Conservation (phyloP, 2,329 filamentous ascomycete genomes). For the Berkeleyomyces basicola region DNA sequence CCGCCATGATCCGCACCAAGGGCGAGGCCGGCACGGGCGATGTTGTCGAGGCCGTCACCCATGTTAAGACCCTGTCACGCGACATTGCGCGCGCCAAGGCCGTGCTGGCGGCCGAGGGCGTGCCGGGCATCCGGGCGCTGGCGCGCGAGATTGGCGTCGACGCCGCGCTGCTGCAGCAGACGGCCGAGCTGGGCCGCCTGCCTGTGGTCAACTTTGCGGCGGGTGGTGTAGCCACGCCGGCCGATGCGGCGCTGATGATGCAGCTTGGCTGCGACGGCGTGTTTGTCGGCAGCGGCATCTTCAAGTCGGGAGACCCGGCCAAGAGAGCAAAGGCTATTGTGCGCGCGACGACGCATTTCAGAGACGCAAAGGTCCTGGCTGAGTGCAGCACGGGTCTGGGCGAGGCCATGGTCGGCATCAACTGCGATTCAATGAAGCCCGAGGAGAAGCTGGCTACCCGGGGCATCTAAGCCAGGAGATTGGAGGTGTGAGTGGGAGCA, state of each 20-base stretch:
- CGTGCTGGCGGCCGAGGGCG: constrained; percentile 43
- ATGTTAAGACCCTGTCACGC: constrained; percentile 78
- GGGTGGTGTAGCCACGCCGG: constrained; percentile 97
- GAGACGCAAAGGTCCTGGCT: constrained; percentile 68
- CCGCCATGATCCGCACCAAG: constrained; percentile 98
- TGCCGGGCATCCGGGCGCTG: constrained; percentile 44
- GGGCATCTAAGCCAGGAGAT: constrained; percentile 48
- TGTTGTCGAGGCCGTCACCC: constrained; percentile 87
- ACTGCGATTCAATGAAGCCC: constrained; percentile 60
- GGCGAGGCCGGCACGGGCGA: constrained; percentile 95
- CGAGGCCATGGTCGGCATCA: constrained; percentile 97
- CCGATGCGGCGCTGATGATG: constrained; percentile 95
- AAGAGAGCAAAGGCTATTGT: constrained; percentile 91
- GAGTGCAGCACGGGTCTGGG: constrained; percentile 77
- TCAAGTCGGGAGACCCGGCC: constrained; percentile 84
- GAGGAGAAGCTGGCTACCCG: constrained; percentile 69
- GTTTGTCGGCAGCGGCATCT: constrained; percentile 92
- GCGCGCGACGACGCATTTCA: constrained; percentile 79
- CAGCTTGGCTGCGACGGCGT: constrained; percentile 95
- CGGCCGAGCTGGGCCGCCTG: constrained; percentile 69
- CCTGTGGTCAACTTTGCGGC: constrained; percentile 97
- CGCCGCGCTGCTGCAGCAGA: constrained; percentile 65
- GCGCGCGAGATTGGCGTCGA: constrained; percentile 71
- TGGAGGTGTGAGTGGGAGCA: not conserved
- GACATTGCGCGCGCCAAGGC: constrained; percentile 70